Evolutionary conservation across 31 red algal species (phyloP).

Genomic region (Asparagopsis taxiformis): DNA sequence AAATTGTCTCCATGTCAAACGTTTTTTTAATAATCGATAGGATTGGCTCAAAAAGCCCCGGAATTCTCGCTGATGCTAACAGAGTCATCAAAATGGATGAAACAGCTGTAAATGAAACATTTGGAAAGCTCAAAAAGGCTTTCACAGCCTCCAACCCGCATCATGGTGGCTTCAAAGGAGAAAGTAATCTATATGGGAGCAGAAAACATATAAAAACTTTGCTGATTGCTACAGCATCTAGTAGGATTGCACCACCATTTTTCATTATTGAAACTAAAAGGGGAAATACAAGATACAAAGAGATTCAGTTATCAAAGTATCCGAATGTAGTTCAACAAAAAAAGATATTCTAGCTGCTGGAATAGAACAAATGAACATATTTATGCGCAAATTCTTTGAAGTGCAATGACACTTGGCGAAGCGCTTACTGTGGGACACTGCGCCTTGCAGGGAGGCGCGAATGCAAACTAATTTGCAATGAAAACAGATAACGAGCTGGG

Average conservation of each 20-base stretch:
- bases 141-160: neutral
- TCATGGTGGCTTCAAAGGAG: constrained; percentile 7
- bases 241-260: constrained; percentile 6
- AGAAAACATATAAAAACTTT: constrained; percentile 9
- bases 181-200: neutral
- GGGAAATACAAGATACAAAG: neutral
- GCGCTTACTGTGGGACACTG: too few relatives aligned
- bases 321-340: neutral
- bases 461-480: too few relatives aligned
- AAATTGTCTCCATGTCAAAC: neutral
- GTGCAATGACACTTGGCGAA: too few relatives aligned
- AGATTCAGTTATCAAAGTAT: too few relatives aligned
- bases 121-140: constrained; percentile 9
- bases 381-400: neutral
- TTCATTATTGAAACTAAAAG: constrained; percentile 18
- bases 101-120: constrained; percentile 13
- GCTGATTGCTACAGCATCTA: neutral
- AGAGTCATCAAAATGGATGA: constrained; percentile 15
- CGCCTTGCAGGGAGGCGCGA: too few relatives aligned
- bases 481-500: too few relatives aligned
- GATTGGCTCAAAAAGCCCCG: neutral
- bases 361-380: neutral
- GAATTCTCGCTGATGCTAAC: neutral
- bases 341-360: constrained; percentile 3
- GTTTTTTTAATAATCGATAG: neutral